A percentile compares a stretch with the other conserved stretches of the same genome.
Conservation (phyloP, 2,329 filamentous ascomycete genomes). For the Aspergillus sp. region DNA sequence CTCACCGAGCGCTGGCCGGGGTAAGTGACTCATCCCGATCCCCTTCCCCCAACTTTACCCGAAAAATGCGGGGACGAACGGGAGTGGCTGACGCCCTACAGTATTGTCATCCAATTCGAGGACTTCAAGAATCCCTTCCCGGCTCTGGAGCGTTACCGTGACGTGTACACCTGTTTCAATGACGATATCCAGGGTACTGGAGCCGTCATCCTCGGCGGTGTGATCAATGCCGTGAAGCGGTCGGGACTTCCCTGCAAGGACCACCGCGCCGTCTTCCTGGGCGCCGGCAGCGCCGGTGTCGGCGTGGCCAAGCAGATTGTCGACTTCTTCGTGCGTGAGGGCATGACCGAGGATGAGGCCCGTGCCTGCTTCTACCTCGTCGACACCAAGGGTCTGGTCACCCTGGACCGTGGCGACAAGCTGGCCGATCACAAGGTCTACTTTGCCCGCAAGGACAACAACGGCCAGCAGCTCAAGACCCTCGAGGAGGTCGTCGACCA, state of each 20-base stretch:
- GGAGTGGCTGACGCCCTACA: slow-evolving; percentile 25
- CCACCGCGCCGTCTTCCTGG: slow-evolving; percentile 93
- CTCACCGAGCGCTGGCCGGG: slow-evolving; percentile 73
- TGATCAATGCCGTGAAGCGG: slow-evolving; percentile 74
- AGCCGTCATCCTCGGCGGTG: slow-evolving; percentile 85
- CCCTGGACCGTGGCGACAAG: slow-evolving; percentile 86
- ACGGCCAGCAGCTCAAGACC: slow-evolving; percentile 67
- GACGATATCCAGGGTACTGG: slow-evolving; percentile 98
- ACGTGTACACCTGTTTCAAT: slow-evolving; percentile 93
- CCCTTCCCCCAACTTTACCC: slow-evolving; percentile 11
- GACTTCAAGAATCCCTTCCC: slow-evolving; percentile 98
- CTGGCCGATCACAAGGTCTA: slow-evolving; percentile 83
- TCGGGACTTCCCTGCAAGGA: slow-evolving; percentile 83
- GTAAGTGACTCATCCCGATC: slow-evolving; percentile 41
- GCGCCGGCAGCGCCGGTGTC: slow-evolving; percentile 90
- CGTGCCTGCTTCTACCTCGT: slow-evolving; percentile 95
- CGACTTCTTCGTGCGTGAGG: slow-evolving; percentile 92
- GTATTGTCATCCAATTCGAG: slow-evolving; percentile 86
- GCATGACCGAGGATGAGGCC: slow-evolving; percentile 82
- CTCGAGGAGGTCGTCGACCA: slow-evolving; percentile 91
- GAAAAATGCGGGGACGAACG: slow-evolving; percentile 21
- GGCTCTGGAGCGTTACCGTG: slow-evolving; percentile 84
- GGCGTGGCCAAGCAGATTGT: slow-evolving; percentile 98
- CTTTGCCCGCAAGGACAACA: slow-evolving; percentile 65
- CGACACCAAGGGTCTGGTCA: slow-evolving; percentile 94